Conservation (phyloP, 116 monocot species). For the Papilionanthe hybrid region DNA sequence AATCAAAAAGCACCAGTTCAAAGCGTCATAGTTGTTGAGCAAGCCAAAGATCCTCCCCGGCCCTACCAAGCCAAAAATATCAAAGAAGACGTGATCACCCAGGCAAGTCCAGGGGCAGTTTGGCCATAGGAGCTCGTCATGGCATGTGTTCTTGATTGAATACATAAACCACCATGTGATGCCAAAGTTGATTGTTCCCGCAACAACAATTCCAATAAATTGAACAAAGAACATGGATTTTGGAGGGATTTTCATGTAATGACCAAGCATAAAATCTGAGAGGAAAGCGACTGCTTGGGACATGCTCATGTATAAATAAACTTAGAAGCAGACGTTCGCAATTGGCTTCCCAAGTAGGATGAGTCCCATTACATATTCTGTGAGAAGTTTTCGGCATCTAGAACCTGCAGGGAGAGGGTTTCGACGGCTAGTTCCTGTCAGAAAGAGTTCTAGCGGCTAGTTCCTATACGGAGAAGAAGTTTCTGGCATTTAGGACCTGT, state of each 20-base stretch:
- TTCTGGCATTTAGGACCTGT: too few species aligned
- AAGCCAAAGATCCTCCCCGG: constrained; percentile 65
- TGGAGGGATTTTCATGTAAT: constrained; percentile 93
- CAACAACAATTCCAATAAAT: constrained; percentile 71
- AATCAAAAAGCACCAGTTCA: constrained; percentile 73
- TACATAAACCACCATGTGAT: constrained; percentile 80
- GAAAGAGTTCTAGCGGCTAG: too few species aligned
- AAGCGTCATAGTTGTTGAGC: constrained; percentile 47
- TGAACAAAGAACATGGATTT: constrained; percentile 92
- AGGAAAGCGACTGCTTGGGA: constrained; percentile 79
- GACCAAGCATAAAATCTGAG: constrained; percentile 82
- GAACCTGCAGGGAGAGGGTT: too few species aligned
- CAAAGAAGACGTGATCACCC: constrained; percentile 66
- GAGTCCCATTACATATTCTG: constrained; percentile 82
- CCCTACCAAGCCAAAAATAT: constrained; percentile 71
- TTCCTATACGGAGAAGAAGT: too few species aligned
- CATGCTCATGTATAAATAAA: constrained; percentile 96
- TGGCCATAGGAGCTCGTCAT: constrained; percentile 31
- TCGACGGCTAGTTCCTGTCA: too few species aligned
- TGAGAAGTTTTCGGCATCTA: too few species aligned
- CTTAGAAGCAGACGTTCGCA: constrained; percentile 84
- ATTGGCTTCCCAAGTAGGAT: constrained; percentile 85
- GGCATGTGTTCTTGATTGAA: constrained; percentile 66
- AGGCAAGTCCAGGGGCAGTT: constrained; percentile 93
- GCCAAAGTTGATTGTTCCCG: constrained; percentile 60